Percentiles rank a stretch among this genome's conserved stretches.
Evolutionary conservation across 2,329 filamentous ascomycete species (phyloP).

Genomic region (Penicillium sp.): DNA sequence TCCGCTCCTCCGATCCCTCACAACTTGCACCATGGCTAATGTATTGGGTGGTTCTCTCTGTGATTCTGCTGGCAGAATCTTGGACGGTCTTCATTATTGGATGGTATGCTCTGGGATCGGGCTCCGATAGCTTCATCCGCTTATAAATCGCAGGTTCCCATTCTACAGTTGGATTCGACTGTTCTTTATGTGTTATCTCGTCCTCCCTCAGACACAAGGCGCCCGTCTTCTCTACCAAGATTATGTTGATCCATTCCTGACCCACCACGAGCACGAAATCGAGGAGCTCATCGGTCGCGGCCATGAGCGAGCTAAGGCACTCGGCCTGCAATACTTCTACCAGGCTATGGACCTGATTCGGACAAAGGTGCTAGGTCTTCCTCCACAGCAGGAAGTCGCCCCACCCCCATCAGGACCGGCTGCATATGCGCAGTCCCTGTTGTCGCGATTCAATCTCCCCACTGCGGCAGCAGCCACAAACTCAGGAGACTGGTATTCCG

Average conservation of each 20-base stretch:
- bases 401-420: slow-evolving; percentile 38
- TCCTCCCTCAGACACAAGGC: slow-evolving; percentile 96
- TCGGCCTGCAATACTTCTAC: slow-evolving; percentile 74
- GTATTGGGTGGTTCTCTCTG: slow-evolving; percentile 95
- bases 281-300: slow-evolving; percentile 82
- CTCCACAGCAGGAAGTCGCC: slow-evolving; percentile 56
- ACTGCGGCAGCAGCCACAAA: slow-evolving; percentile 53
- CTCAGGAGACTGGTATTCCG: slow-evolving; percentile 69
- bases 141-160: slow-evolving; percentile 63
- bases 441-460: slow-evolving; percentile 84
- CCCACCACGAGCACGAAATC: slow-evolving; percentile 82
- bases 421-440: slow-evolving; percentile 75
- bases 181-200: slow-evolving; percentile 84
- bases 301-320: slow-evolving; percentile 74
- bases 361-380: slow-evolving; percentile 75
- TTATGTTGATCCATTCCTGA: slow-evolving; percentile 83
- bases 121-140: neutral
- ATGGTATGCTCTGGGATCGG: slow-evolving; percentile 56
- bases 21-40: slow-evolving; percentile 96
- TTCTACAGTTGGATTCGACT: slow-evolving; percentile 93
- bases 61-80: slow-evolving; percentile 77
- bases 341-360: slow-evolving; percentile 69
- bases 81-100: slow-evolving; percentile 83
- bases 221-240: slow-evolving; percentile 81
- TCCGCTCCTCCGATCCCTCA: slow-evolving; percentile 86